These are phyloP conservation scores for Brassica balearica DNA, from an alignment of 441 rosid species.

Conservation along the genomic window DNA sequence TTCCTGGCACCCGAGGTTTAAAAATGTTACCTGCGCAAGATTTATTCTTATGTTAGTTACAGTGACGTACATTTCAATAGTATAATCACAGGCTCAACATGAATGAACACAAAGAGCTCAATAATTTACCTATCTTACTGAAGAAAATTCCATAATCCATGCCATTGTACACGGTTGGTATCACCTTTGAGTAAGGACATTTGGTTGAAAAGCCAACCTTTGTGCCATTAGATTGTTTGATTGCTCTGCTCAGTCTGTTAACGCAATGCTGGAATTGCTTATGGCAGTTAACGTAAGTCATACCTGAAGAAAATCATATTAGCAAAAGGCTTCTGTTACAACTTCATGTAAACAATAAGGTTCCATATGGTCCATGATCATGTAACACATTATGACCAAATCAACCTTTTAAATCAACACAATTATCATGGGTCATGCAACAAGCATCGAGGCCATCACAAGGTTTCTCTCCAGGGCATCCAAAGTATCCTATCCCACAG, in stretches of 20 bases:
- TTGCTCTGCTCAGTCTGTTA: conserved; percentile 60
- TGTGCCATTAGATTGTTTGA: conserved; percentile 27
- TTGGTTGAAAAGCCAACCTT: conserved; percentile 69
- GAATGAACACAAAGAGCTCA: conserved; percentile 36
- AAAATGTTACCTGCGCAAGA: too few species aligned
- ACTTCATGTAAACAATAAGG: not conserved
- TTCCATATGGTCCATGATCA: too few species aligned
- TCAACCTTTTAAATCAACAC: conserved; percentile 45
- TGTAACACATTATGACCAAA: too few species aligned
- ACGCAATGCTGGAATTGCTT: conserved; percentile 79
- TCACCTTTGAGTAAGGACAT: conserved; percentile 70
- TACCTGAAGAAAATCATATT: conserved; percentile 48
- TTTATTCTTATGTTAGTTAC: too few species aligned
- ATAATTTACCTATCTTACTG: conserved; percentile 56
- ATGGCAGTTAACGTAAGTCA: conserved; percentile 69
- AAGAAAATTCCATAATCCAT: conserved; percentile 85
- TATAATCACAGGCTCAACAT: not conserved
- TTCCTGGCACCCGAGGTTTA: too few species aligned
- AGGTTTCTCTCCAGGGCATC: conserved; percentile 77
- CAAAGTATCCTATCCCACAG: conserved; percentile 78
- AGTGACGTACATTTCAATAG: too few species aligned
- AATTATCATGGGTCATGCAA: conserved; percentile 84
- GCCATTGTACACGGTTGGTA: conserved; percentile 84
- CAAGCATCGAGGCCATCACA: conserved; percentile 89
- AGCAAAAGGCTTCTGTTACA: not conserved